A percentile compares a stretch with the other conserved stretches of the same genome.
phyloP scores from a whole-genome alignment of 2,329 filamentous ascomycete genomes.

The Thielaviopsis musarum region DNA sequence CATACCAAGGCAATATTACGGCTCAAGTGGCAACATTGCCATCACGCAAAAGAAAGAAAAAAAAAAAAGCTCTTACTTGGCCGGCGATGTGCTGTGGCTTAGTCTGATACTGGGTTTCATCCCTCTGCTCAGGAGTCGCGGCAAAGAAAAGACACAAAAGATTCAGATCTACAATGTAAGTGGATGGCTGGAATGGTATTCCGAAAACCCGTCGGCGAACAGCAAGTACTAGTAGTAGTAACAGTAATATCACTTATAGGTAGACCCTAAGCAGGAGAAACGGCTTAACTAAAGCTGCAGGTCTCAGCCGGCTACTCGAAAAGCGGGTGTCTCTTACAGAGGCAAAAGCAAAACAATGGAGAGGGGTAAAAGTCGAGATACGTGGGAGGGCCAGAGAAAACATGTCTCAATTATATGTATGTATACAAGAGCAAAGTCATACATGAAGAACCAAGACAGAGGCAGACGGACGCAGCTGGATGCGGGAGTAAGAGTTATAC shows the following conservation, averaged over 20 bases:
- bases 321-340: not conserved
- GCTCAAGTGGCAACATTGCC: not conserved
- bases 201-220: not conserved
- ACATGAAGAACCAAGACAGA: not conserved
- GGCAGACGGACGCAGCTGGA: not conserved
- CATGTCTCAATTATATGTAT: not conserved
- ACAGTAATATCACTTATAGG: too few relatives aligned
- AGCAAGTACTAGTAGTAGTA: not conserved
- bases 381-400: not conserved
- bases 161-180: not conserved
- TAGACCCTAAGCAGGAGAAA: not conserved
- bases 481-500: not conserved
- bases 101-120: not conserved
- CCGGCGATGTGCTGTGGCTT: not conserved
- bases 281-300: not conserved
- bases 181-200: not conserved
- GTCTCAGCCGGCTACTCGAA: not conserved
- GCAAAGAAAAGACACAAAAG: not conserved
- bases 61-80: not conserved
- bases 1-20: not conserved
- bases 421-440: not conserved
- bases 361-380: not conserved
- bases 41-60: not conserved
- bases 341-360: not conserved
- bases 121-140: not conserved